phyloP scores from a whole-genome alignment of 768 basidiomycete species.

The Nidularia pulvinata region DNA sequence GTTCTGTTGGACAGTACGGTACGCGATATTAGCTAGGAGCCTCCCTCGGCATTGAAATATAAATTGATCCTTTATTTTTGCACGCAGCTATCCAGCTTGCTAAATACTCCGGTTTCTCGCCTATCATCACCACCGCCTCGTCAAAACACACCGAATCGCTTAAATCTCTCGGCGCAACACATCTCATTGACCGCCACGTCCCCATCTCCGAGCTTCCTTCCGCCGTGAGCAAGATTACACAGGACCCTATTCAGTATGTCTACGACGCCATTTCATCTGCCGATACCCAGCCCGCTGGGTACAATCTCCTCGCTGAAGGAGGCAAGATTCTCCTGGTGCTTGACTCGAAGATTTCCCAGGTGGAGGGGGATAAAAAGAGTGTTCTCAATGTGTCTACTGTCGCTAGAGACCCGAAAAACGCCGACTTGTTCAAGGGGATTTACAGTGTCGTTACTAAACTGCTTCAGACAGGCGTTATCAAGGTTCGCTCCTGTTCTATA shows the following conservation, averaged over 20 bases:
- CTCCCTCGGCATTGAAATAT: no score
- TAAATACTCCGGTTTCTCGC: conserved; percentile 33
- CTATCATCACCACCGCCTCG: conserved; percentile 36
- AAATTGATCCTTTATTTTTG: conserved; percentile 1
- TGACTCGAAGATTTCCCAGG: neutral
- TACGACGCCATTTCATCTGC: conserved; percentile 25
- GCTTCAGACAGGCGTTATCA: neutral
- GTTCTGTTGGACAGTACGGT: conserved; percentile 18
- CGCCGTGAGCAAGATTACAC: conserved; percentile 4
- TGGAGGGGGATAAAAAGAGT: neutral
- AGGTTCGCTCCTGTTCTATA: no score
- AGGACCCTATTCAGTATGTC: conserved; percentile 9
- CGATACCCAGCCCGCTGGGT: conserved; percentile 32
- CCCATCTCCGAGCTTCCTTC: neutral
- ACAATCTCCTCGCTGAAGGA: conserved; percentile 28
- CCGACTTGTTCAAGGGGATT: neutral
- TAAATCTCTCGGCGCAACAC: conserved; percentile 31
- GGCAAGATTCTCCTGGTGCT: conserved; percentile 23
- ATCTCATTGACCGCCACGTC: conserved; percentile 25
- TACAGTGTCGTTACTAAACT: neutral
- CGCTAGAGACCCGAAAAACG: neutral
- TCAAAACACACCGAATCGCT: conserved; percentile 19
- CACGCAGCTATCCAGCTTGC: conserved; percentile 41
- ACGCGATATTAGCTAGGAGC: neutral
- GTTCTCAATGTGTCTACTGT: neutral